Conservation (phyloP, 257 asterid species). For the Nicotiana attenuata region DNA sequence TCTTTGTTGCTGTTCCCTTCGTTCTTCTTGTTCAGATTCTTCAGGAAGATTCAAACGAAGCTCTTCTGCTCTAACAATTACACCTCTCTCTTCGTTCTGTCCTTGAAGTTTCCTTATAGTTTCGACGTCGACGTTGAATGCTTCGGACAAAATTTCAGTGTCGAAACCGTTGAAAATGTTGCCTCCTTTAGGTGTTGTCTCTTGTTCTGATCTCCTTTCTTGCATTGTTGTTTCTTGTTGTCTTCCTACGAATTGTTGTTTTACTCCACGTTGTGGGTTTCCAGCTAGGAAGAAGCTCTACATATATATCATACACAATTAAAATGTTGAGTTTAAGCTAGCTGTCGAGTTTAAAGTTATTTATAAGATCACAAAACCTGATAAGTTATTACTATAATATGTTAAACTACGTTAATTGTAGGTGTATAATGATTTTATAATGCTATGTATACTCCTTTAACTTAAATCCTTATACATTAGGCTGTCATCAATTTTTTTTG, state of each 20-base stretch:
- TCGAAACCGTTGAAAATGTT: constrained; percentile 18
- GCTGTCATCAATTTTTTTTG: too few species aligned
- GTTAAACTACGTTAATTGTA: too few species aligned
- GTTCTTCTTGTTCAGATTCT: constrained; percentile 14
- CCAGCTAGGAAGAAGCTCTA: constrained; percentile 64
- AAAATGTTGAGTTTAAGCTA: too few species aligned
- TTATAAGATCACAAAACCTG: too few species aligned
- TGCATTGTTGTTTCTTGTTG: not conserved
- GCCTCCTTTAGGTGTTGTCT: not conserved
- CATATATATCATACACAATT: not conserved
- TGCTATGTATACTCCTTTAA: too few species aligned
- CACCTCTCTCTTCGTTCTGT: constrained; percentile 20
- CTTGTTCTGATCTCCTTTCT: not conserved
- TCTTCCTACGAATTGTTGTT: not conserved
- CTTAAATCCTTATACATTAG: too few species aligned
- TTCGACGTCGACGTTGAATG: constrained; percentile 10
- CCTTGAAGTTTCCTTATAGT: constrained; percentile 6
- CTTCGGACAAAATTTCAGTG: constrained; percentile 4
- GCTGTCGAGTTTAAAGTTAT: too few species aligned
- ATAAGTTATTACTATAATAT: too few species aligned
- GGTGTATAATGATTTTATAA: too few species aligned
- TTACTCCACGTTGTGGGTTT: constrained; percentile 28
- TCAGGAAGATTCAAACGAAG: constrained; percentile 31
- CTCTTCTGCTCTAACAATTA: constrained; percentile 11
- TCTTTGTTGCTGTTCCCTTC: not conserved